Conservation (phyloP, 805 yeast species). For the Hanseniaspora jakobsenii region DNA sequence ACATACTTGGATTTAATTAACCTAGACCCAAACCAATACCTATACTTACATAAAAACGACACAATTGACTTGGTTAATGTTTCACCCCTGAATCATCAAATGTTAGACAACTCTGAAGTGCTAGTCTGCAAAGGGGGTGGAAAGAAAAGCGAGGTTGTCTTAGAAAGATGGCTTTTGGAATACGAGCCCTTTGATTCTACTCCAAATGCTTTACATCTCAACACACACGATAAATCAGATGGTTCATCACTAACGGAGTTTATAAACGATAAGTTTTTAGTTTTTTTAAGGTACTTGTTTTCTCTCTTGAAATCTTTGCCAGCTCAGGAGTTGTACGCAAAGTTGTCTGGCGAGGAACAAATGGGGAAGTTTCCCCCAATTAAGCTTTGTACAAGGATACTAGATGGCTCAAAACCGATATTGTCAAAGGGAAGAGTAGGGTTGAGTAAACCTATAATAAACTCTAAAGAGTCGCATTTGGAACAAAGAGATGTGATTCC, state of each 20-base stretch:
- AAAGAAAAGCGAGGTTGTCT: slow-evolving; percentile 69
- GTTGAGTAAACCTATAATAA: slow-evolving; percentile 52
- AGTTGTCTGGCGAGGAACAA: slow-evolving; percentile 28
- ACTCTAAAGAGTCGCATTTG: slow-evolving; percentile 37
- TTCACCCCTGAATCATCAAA: slow-evolving; percentile 1
- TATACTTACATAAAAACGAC: slow-evolving; percentile 43
- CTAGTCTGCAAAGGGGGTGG: slow-evolving; percentile 49
- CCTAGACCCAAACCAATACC: slow-evolving; percentile 43
- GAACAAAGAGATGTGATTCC: slow-evolving; percentile 55
- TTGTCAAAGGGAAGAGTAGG: slow-evolving; percentile 78
- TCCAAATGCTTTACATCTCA: slow-evolving; percentile 27
- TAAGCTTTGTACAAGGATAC: slow-evolving; percentile 43
- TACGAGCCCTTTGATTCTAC: slow-evolving; percentile 36
- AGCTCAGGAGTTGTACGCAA: slow-evolving; percentile 44
- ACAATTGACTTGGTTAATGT: not conserved
- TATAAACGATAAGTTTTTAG: slow-evolving; percentile 61
- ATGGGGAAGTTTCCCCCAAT: slow-evolving; percentile 23
- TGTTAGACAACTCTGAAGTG: slow-evolving; percentile 34
- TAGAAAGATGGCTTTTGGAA: slow-evolving; percentile 89
- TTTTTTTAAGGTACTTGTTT: slow-evolving; percentile 62
- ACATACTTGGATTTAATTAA: slow-evolving; percentile 59
- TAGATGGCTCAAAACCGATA: slow-evolving; percentile 71
- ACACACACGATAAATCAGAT: slow-evolving; percentile 22
- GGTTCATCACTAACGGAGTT: slow-evolving; percentile 45
- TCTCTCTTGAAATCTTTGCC: slow-evolving; percentile 62